These are phyloP conservation scores for Moricandia moricandioides DNA, from an alignment of 345 rosid genomes.

Conservation along the genomic window DNA sequence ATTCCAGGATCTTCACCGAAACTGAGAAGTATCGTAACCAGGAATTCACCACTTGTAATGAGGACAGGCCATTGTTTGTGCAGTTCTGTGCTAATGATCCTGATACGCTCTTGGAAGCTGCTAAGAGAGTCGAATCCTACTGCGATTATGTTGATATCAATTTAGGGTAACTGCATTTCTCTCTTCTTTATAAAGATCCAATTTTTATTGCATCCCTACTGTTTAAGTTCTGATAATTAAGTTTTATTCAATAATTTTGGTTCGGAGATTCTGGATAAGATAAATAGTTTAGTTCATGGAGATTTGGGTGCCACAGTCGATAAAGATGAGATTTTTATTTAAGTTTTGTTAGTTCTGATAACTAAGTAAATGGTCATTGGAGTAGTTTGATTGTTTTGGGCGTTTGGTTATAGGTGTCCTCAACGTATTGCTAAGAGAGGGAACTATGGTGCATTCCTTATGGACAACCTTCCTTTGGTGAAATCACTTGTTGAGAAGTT, in stretches of 20 bases:
- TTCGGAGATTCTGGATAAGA: neutral
- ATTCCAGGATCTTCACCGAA: constrained; percentile 80
- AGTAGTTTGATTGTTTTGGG: neutral
- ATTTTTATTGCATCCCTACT: neutral
- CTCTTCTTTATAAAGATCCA: neutral
- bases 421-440: constrained; percentile 92
- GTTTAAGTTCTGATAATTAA: neutral
- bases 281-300: neutral
- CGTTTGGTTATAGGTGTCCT: constrained; percentile 64
- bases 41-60: constrained; percentile 94
- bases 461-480: constrained; percentile 92
- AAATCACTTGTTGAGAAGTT: constrained; percentile 83
- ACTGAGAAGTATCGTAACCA: constrained; percentile 69
- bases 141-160: constrained; percentile 95
- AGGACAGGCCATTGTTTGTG: constrained; percentile 90
- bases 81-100: constrained; percentile 98
- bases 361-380: neutral
- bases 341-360: no score
- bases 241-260: neutral
- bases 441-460: constrained; percentile 87
- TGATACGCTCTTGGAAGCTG: constrained; percentile 70
- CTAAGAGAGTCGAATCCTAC: constrained; percentile 65
- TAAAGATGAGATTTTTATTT: no score
- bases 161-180: constrained; percentile 58
- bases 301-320: no score